Conservation (phyloP, 2,329 filamentous ascomycete species). For the Diplodia intermedia region DNA sequence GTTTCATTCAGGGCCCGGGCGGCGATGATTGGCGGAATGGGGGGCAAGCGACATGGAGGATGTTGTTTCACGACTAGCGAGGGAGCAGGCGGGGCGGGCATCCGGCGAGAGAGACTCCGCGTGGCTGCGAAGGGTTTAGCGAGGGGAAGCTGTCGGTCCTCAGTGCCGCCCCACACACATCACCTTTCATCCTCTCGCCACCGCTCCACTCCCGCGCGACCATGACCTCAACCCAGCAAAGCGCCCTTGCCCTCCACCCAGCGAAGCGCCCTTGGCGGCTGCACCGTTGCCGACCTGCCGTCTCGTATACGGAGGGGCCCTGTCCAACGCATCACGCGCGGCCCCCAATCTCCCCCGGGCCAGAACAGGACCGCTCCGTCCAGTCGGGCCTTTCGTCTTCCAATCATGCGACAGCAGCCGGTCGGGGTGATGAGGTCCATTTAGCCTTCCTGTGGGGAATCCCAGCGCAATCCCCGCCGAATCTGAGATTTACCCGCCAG, state of each 20-base stretch:
- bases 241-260: background rate
- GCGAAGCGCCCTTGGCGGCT: background rate
- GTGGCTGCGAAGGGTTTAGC: slow-evolving; percentile 17
- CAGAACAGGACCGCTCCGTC: slow-evolving; percentile 6
- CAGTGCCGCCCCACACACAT: slow-evolving; percentile 11
- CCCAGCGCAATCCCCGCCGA: slow-evolving; percentile 15
- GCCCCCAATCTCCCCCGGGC: background rate
- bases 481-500: slow-evolving; percentile 5
- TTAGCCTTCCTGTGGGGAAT: slow-evolving; percentile 27
- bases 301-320: slow-evolving; percentile 3
- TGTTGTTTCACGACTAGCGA: slow-evolving; percentile 15
- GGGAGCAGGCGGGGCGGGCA: slow-evolving; percentile 1
- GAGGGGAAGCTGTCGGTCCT: slow-evolving; percentile 9
- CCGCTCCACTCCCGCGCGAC: background rate
- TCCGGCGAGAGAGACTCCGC: slow-evolving; percentile 8
- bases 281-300: background rate
- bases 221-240: background rate
- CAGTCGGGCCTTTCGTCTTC: background rate
- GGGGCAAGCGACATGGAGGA: background rate
- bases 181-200: slow-evolving; percentile 5
- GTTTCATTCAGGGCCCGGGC: background rate
- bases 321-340: slow-evolving; percentile 1
- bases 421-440: slow-evolving; percentile 8
- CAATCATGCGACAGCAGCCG: slow-evolving; percentile 1
- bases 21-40: slow-evolving; percentile 5